Evolutionary conservation across 2,329 filamentous ascomycete genomes (phyloP).

Genomic region (Xylariaceae sp.): DNA sequence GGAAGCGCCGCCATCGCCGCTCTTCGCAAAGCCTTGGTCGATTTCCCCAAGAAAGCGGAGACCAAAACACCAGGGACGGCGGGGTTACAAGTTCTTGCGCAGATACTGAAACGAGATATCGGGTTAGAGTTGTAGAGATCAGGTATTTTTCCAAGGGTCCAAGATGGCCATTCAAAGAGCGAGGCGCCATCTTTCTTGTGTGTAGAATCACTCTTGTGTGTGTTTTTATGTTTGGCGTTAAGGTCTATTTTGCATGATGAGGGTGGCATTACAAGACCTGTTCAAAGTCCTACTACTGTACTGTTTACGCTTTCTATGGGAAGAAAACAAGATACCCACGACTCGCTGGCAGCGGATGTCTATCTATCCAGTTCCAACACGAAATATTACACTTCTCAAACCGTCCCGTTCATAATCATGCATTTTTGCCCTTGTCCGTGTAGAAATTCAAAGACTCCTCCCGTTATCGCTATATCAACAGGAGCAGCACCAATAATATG

Average conservation of each 20-base stretch:
- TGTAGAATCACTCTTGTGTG: no score
- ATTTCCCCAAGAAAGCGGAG: conserved; percentile 59
- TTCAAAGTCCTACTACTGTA: no score
- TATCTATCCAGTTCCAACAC: not conserved
- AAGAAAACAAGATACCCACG: not conserved
- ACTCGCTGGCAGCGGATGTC: not conserved
- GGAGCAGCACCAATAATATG: conserved; percentile 74
- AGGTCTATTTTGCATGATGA: conserved; percentile 10
- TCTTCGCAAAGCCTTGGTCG: conserved; percentile 66
- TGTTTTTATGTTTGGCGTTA: conserved; percentile 14
- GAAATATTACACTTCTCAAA: not conserved
- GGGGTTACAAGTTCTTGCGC: conserved; percentile 50
- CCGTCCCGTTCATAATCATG: not conserved
- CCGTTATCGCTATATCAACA: conserved; percentile 51
- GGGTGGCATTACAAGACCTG: no score
- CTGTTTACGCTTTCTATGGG: no score
- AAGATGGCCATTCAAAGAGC: conserved; percentile 1
- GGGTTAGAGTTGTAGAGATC: conserved; percentile 41
- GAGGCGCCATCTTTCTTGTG: no score
- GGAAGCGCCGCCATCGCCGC: conserved; percentile 71
- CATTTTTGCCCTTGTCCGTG: not conserved
- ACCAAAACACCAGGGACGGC: conserved; percentile 46
- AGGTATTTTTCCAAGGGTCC: conserved; percentile 4
- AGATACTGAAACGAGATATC: conserved; percentile 47
- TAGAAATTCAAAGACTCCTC: not conserved